Evolutionary conservation across 2,329 filamentous ascomycete genomes (phyloP).

Genomic region (Acrodontium crateriforme): DNA sequence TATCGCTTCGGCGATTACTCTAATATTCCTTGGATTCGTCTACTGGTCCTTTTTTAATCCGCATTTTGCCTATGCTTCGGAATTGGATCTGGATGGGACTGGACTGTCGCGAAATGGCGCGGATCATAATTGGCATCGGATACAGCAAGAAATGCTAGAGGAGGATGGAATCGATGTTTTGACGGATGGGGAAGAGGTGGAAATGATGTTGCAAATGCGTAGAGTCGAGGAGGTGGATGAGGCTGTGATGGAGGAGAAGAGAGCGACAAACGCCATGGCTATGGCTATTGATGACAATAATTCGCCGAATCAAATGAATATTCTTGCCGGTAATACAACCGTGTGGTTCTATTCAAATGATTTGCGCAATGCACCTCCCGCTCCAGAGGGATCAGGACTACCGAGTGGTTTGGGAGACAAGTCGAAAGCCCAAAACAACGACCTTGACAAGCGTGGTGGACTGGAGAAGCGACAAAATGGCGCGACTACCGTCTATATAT

Average conservation of each 20-base stretch:
- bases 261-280: constrained; percentile 6
- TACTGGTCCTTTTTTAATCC: constrained; percentile 42
- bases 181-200: constrained; percentile 14
- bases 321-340: constrained; percentile 48
- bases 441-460: constrained; percentile 8
- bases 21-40: constrained; percentile 44
- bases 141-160: constrained; percentile 23
- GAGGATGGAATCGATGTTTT: constrained; percentile 18
- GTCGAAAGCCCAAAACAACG: constrained; percentile 1
- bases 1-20: constrained; percentile 50
- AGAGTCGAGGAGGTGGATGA: constrained; percentile 27
- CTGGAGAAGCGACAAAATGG: constrained; percentile 12
- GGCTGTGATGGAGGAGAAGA: constrained; percentile 16
- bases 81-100: constrained; percentile 27
- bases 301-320: constrained; percentile 42
- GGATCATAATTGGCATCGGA: constrained; percentile 35
- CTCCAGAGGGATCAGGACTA: constrained; percentile 14
- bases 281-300: constrained; percentile 44
- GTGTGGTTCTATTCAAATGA: constrained; percentile 50
- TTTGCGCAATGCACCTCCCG: constrained; percentile 35
- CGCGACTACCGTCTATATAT: constrained; percentile 54
- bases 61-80: constrained; percentile 48
- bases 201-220: constrained; percentile 22
- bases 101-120: constrained; percentile 25
- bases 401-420: constrained; percentile 12